Percentiles rank a stretch among this genome's conserved stretches.
These are phyloP conservation scores for Dendrostoma leiphaemia DNA, from an alignment of 2,329 filamentous ascomycete genomes.

Conservation along the genomic window DNA sequence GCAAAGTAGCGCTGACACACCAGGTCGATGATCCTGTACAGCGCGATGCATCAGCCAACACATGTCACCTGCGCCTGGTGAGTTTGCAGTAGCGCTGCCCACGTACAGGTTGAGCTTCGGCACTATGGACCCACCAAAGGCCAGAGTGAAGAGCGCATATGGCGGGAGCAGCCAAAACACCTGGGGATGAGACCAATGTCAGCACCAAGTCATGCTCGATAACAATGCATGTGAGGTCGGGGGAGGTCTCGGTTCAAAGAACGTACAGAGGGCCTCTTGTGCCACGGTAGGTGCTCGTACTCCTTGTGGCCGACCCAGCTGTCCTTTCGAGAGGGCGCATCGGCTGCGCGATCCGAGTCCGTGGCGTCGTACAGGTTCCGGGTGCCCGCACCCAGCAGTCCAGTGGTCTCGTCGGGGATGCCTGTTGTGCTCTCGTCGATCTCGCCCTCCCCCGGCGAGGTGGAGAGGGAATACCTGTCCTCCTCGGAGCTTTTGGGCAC, in stretches of 20 bases:
- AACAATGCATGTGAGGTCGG: too few species aligned
- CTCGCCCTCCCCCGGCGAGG: constrained; percentile 3
- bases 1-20: constrained; percentile 82
- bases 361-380: constrained; percentile 19
- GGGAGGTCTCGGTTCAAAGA: constrained; percentile 51
- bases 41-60: constrained; percentile 7
- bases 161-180: constrained; percentile 81
- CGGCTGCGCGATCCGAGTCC: constrained; percentile 17
- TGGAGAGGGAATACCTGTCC: constrained; percentile 10
- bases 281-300: constrained; percentile 61
- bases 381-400: constrained; percentile 35
- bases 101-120: constrained; percentile 78
- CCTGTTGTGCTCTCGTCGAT: constrained; percentile 1
- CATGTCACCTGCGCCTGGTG: background rate
- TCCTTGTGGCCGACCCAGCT: constrained; percentile 54
- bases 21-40: constrained; percentile 66
- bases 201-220: too few species aligned
- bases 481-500: background rate
- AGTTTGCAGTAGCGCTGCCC: background rate
- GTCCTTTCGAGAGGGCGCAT: constrained; percentile 20
- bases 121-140: constrained; percentile 82
- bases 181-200: constrained; percentile 41
- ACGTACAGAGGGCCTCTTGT: constrained; percentile 59
- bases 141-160: constrained; percentile 78
- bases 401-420: constrained; percentile 33